A percentile compares a stretch with the other conserved stretches of the same genome.
Conservation (phyloP, 2,329 filamentous ascomycete species). For the Torrubiella hemipterigena region DNA sequence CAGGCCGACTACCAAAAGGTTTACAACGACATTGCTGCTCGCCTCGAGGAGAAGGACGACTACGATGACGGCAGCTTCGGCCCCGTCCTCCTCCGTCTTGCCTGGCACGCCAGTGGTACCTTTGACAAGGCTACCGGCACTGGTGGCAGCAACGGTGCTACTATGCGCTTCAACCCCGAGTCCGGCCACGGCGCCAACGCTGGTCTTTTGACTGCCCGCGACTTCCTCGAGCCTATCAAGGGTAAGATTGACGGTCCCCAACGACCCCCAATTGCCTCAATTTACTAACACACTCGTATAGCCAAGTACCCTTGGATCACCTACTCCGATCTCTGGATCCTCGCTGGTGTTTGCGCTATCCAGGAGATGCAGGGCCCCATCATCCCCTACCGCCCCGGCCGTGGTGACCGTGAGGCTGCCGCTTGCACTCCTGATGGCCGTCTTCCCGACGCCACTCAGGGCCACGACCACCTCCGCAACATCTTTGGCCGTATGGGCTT, state of each 20-base stretch:
- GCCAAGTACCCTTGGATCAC: conserved; percentile 84
- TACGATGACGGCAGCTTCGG: conserved; percentile 97
- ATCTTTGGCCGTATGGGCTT: conserved; percentile 98
- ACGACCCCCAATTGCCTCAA: background rate
- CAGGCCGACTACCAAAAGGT: conserved; percentile 91
- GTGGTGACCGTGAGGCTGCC: conserved; percentile 63
- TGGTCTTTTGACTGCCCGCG: conserved; percentile 71
- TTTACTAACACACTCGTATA: conserved; percentile 8
- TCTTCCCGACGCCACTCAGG: conserved; percentile 67
- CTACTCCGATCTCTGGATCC: conserved; percentile 95
- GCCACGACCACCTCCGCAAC: conserved; percentile 68
- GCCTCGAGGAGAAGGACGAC: conserved; percentile 78
- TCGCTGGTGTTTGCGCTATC: conserved; percentile 71
- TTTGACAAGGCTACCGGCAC: conserved; percentile 81
- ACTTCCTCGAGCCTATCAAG: conserved; percentile 91
- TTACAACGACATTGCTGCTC: conserved; percentile 73
- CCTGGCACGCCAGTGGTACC: conserved; percentile 90
- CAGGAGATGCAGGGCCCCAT: conserved; percentile 90
- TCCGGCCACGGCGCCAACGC: conserved; percentile 87
- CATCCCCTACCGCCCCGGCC: conserved; percentile 82
- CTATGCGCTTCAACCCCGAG: conserved; percentile 91
- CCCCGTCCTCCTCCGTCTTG: conserved; percentile 78
- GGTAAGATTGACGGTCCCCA: conserved; percentile 30
- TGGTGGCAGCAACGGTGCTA: conserved; percentile 90
- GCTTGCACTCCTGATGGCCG: conserved; percentile 92